Evolutionary conservation across 2,329 filamentous ascomycete genomes (phyloP), one percentile per base, ranked within the genome.

Genomic region (Ophiocordyceps sinensis): DNA sequence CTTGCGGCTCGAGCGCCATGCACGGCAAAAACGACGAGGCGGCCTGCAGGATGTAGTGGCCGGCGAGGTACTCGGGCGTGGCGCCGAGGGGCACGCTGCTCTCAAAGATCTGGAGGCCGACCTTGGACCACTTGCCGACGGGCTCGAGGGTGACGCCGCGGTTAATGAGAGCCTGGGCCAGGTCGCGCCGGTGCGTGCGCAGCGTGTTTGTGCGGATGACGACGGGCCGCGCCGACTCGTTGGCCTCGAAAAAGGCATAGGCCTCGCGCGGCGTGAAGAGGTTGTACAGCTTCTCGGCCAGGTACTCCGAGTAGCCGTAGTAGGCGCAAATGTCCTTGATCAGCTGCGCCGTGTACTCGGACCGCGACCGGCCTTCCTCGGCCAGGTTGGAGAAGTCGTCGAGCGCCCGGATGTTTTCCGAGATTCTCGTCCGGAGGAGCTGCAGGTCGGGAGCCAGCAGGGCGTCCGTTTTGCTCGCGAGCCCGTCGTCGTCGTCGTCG

Each of bases 121-220:
- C 87, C 67, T 98, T 98, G 51, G 84, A 91, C 91, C 91, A 98
- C 63, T 96, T 96, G 46, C 91, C 91, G 15, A 98, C 86, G 2
- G 91, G 91, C 63, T 98, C 89, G 32, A 98, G 75, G 13, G 88
- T 93, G 38, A 98, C 91, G 48, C 91, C 91, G 48, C 89, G 84
- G 66, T 94, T 94, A 70, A 95, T 95, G 45, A 95, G 74, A 2
- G 88, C 76, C 61, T 95, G 88, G 10, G 91, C 91, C 15, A 98
- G 80, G 47, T 94, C 88, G 53, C 77, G 67, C 40, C 77, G 70
- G 56, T 79, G 75, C 31, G 77, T 81, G 51, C 86, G 82, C 44
- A 98, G 75, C 9, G 89, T 98, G 64, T 98, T 98, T 47, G 91
- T 96, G 55, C 91, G 81, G 58, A 98, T 93, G 49, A 98, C 91